Percentiles rank a stretch among this genome's conserved stretches.
phyloP scores from a whole-genome alignment of 2,329 filamentous ascomycete species.

The Colletotrichum tamarilloi region DNA sequence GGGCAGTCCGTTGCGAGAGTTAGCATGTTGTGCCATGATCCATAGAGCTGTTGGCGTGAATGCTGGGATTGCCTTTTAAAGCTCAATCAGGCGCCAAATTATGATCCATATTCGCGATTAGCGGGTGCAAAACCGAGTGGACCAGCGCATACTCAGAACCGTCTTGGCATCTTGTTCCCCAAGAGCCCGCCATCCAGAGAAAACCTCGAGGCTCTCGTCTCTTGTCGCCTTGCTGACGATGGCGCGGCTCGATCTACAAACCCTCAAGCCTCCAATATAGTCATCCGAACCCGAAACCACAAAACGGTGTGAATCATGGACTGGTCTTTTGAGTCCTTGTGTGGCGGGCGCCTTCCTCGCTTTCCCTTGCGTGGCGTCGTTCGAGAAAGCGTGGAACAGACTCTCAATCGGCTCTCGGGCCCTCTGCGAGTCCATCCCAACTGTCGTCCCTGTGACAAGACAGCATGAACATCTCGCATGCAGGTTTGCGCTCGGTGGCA shows the following conservation, averaged over 20 bases:
- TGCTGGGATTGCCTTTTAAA: background rate
- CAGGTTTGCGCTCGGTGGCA: background rate
- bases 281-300: conserved; percentile 12
- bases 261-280: background rate
- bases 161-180: background rate
- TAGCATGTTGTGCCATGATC: background rate
- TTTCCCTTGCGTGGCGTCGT: background rate
- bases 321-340: background rate
- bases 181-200: background rate
- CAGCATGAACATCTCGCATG: conserved; percentile 22
- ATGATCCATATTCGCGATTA: background rate
- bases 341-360: background rate
- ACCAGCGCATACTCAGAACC: background rate
- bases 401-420: background rate
- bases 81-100: too few species aligned
- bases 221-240: background rate
- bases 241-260: too few species aligned
- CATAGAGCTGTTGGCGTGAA: background rate
- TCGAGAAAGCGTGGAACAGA: background rate
- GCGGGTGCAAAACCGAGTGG: background rate
- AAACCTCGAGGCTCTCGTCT: background rate
- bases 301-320: background rate
- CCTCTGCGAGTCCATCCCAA: conserved; percentile 2
- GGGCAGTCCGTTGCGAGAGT: too few species aligned
- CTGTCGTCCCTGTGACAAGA: conserved; percentile 7